A percentile compares a stretch with the other conserved stretches of the same genome.
Conservation (phyloP, 139 green algal species). For the Coelastrella sp. region DNA sequence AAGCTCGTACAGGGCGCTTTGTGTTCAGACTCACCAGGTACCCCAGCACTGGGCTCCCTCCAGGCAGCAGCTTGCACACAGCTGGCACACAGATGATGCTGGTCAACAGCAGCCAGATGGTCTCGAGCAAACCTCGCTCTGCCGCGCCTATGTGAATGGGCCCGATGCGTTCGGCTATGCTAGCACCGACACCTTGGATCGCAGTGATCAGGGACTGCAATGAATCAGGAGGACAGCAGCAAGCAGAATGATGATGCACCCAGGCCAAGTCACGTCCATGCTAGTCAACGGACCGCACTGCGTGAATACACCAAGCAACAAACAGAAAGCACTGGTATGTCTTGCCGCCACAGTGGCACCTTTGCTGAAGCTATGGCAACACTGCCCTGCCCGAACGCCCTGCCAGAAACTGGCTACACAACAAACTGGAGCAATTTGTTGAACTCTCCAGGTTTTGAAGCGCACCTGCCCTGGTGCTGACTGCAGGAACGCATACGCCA, state of each 20-base stretch:
- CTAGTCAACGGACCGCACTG: too few species aligned
- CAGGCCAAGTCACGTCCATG: too few species aligned
- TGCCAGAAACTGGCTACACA: not conserved
- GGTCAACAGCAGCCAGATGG: slow-evolving; percentile 91
- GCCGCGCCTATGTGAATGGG: slow-evolving; percentile 75
- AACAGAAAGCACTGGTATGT: too few species aligned
- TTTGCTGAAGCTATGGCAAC: slow-evolving; percentile 71
- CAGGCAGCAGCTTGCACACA: slow-evolving; percentile 89
- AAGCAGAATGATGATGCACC: not conserved
- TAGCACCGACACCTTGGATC: not conserved
- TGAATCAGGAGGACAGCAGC: not conserved
- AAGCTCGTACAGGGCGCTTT: too few species aligned
- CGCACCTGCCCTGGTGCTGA: slow-evolving; percentile 35
- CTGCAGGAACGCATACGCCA: slow-evolving; percentile 35
- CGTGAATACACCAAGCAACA: too few species aligned
- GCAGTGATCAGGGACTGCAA: slow-evolving; percentile 22
- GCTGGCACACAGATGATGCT: slow-evolving; percentile 88
- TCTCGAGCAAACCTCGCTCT: slow-evolving; percentile 88
- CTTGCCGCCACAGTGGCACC: slow-evolving; percentile 65
- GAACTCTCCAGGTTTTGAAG: too few species aligned
- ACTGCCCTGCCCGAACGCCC: not conserved
- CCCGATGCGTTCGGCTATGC: slow-evolving; percentile 48
- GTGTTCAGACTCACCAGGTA: slow-evolving; percentile 84
- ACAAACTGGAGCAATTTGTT: too few species aligned
- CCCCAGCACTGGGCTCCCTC: slow-evolving; percentile 94